phyloP scores from a whole-genome alignment of 106 monocot genomes.

The Ottelia alismoides region DNA sequence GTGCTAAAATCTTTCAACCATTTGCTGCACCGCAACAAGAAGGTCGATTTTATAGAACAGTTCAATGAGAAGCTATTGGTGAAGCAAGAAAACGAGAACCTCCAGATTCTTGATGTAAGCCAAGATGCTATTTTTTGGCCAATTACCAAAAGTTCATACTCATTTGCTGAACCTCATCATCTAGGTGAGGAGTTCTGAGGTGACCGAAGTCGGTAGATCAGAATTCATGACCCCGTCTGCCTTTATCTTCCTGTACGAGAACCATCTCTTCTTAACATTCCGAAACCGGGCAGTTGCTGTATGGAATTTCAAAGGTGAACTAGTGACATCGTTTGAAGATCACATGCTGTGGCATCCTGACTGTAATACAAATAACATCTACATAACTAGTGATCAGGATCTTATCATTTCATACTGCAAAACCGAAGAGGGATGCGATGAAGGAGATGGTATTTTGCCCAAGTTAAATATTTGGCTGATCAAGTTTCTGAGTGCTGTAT shows the following conservation, averaged over 20 bases:
- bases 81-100: conserved; percentile 76
- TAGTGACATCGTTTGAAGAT: conserved; percentile 47
- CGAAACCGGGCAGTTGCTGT: conserved; percentile 28
- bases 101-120: conserved; percentile 79
- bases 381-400: too few species aligned
- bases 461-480: not conserved
- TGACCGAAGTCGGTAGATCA: conserved; percentile 25
- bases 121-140: too few species aligned
- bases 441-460: conserved; percentile 24
- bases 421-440: conserved; percentile 47
- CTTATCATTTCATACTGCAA: conserved; percentile 97
- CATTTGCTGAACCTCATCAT: too few species aligned
- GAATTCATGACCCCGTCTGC: too few species aligned
- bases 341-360: conserved; percentile 84
- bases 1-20: conserved; percentile 69
- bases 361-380: conserved; percentile 84
- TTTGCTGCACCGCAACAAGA: conserved; percentile 64
- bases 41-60: conserved; percentile 78
- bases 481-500: too few species aligned
- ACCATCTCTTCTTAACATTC: conserved; percentile 38
- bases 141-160: too few species aligned
- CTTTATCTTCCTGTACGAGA: conserved; percentile 47
- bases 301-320: too few species aligned
- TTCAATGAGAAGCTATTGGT: conserved; percentile 88
- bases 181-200: conserved; percentile 37